Conservation (phyloP, 192 early-diverging fungal species). For the Gaertneriomyces sp. region DNA sequence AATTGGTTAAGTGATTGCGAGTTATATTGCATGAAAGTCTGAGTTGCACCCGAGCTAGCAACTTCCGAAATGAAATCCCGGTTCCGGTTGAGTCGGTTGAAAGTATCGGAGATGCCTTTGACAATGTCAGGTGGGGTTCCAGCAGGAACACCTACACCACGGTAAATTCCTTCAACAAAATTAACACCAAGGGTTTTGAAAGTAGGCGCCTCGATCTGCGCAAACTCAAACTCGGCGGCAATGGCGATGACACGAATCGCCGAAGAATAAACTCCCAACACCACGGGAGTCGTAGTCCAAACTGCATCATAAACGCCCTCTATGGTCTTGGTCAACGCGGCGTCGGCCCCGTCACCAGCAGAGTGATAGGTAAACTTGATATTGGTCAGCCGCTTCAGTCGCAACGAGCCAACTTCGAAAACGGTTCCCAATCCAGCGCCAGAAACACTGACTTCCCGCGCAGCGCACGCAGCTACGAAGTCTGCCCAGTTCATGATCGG, state of each 20-base stretch:
- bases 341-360: slow-evolving; percentile 11
- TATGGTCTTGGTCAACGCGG: slow-evolving; percentile 9
- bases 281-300: slow-evolving; percentile 28
- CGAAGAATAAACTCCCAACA: neutral
- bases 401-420: slow-evolving; percentile 16
- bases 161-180: slow-evolving; percentile 29
- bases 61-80: slow-evolving; percentile 20
- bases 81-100: slow-evolving; percentile 25
- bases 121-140: slow-evolving; percentile 5
- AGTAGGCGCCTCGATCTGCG: slow-evolving; percentile 21
- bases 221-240: slow-evolving; percentile 25
- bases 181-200: slow-evolving; percentile 25
- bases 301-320: slow-evolving; percentile 13
- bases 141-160: slow-evolving; percentile 18
- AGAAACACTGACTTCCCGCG: slow-evolving; percentile 1
- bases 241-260: slow-evolving; percentile 19
- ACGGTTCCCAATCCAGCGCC: slow-evolving; percentile 25
- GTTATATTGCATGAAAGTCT: slow-evolving; percentile 16
- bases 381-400: slow-evolving; percentile 11
- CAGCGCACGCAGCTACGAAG: slow-evolving; percentile 14
- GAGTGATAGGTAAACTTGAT: slow-evolving; percentile 10
- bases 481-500: slow-evolving; percentile 15
- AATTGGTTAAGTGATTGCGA: slow-evolving; percentile 7
- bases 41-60: neutral
- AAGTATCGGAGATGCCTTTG: slow-evolving; percentile 8